Conservation (phyloP, 2,329 filamentous ascomycete genomes). For the Aspergillus nomiae region DNA sequence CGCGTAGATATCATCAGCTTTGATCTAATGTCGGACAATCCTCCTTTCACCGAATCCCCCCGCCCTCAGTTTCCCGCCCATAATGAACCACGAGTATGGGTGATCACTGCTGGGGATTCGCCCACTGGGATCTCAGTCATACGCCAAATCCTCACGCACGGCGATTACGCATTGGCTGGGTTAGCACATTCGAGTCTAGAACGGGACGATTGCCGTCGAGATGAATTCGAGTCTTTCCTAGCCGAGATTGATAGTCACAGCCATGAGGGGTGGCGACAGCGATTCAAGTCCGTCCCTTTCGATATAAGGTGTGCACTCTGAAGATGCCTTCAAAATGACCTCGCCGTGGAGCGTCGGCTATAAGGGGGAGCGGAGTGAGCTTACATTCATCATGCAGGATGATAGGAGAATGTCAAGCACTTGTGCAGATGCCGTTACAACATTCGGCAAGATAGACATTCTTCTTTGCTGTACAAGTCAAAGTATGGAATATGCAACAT, state of each 20-base stretch:
- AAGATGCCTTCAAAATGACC: neutral
- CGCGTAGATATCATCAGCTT: conserved; percentile 18
- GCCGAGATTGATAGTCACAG: conserved; percentile 61
- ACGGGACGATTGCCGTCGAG: conserved; percentile 68
- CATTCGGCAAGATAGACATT: conserved; percentile 87
- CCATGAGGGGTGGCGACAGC: conserved; percentile 77
- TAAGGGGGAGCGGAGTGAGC: neutral
- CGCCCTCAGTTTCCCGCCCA: conserved; percentile 59
- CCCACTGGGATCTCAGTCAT: conserved; percentile 82
- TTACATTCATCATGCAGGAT: conserved; percentile 42
- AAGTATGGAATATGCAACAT: conserved; percentile 53
- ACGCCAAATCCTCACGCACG: conserved; percentile 80
- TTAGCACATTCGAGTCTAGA: conserved; percentile 78
- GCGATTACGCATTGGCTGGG: conserved; percentile 86
- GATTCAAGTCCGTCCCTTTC: conserved; percentile 65
- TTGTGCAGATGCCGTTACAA: conserved; percentile 79
- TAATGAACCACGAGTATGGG: conserved; percentile 80
- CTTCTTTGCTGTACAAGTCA: conserved; percentile 87
- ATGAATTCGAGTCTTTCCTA: conserved; percentile 78
- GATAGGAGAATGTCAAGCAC: conserved; percentile 75
- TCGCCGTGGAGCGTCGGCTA: neutral
- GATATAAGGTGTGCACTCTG: conserved; percentile 53
- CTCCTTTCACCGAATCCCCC: conserved; percentile 33
- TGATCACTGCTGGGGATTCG: conserved; percentile 83
- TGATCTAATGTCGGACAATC: conserved; percentile 40